phyloP scores from a whole-genome alignment of 768 basidiomycete species.

The Lentinula lateritia region DNA sequence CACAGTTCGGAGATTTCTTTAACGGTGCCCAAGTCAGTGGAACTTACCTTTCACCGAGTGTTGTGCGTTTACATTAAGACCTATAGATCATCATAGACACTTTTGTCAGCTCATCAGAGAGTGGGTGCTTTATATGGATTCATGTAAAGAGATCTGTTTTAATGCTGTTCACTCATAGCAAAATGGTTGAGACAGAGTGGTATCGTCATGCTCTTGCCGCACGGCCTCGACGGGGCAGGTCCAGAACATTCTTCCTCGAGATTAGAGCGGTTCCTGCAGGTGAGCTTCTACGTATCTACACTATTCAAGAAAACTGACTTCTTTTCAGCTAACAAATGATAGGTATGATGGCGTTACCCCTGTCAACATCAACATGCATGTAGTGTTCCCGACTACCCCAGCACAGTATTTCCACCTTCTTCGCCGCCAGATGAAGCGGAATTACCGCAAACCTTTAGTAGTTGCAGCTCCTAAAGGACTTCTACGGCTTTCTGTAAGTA shows the following conservation, averaged over 20 bases:
- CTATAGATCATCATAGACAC: conserved; percentile 80
- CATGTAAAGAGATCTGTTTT: background rate
- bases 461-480: conserved; percentile 84
- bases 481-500: conserved; percentile 65
- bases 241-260: conserved; percentile 91
- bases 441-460: conserved; percentile 82
- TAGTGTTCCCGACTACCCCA: conserved; percentile 82
- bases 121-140: conserved; percentile 41
- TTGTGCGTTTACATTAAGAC: background rate
- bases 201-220: conserved; percentile 79
- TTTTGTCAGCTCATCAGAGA: conserved; percentile 78
- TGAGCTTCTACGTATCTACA: conserved; percentile 18
- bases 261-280: conserved; percentile 89
- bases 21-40: conserved; percentile 70
- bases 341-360: conserved; percentile 33
- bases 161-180: conserved; percentile 35
- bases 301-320: conserved; percentile 1
- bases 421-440: conserved; percentile 78
- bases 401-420: conserved; percentile 92
- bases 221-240: conserved; percentile 89
- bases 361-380: conserved; percentile 74
- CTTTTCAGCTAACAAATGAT: conserved; percentile 70
- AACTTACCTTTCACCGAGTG: background rate
- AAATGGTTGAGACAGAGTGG: conserved; percentile 95
- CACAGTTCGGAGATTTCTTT: conserved; percentile 93